Conservation (phyloP, 805 yeast species). For the Lachancea mirantina region DNA sequence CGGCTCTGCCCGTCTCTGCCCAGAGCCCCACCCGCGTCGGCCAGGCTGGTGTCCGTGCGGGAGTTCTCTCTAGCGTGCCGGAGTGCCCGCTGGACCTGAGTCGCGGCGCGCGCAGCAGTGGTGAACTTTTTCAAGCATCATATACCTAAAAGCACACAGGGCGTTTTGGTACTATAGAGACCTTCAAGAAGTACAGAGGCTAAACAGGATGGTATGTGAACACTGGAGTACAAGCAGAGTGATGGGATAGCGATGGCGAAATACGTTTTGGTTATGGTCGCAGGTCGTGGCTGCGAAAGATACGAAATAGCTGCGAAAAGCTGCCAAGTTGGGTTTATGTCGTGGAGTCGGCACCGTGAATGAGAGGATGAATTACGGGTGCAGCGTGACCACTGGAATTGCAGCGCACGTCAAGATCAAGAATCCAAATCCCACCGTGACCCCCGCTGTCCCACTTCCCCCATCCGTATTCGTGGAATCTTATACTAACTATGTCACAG, state of each 20-base stretch:
- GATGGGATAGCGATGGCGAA: not conserved
- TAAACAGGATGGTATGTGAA: constrained; percentile 26
- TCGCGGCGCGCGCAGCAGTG: constrained; percentile 1
- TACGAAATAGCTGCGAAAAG: not conserved
- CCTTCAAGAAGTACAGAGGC: constrained; percentile 20
- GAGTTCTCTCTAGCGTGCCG: too few species aligned
- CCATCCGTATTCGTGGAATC: not conserved
- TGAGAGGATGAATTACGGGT: too few species aligned
- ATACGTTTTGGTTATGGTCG: not conserved
- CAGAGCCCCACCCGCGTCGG: not conserved
- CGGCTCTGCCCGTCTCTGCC: not conserved
- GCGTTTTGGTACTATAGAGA: constrained; percentile 4
- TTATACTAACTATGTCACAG: constrained; percentile 35
- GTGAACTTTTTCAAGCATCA: constrained; percentile 5
- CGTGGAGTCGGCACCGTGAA: too few species aligned
- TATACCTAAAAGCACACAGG: not conserved
- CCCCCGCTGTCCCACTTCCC: not conserved
- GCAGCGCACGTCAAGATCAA: too few species aligned
- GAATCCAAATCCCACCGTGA: not conserved
- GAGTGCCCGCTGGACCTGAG: too few species aligned
- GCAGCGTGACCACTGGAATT: too few species aligned
- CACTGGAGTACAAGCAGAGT: not conserved
- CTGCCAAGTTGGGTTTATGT: too few species aligned
- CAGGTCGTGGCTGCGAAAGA: not conserved
- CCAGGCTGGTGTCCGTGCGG: too few species aligned